Conservation (phyloP, 2,329 filamentous ascomycete species). For the Stachybotrys echinatus region DNA sequence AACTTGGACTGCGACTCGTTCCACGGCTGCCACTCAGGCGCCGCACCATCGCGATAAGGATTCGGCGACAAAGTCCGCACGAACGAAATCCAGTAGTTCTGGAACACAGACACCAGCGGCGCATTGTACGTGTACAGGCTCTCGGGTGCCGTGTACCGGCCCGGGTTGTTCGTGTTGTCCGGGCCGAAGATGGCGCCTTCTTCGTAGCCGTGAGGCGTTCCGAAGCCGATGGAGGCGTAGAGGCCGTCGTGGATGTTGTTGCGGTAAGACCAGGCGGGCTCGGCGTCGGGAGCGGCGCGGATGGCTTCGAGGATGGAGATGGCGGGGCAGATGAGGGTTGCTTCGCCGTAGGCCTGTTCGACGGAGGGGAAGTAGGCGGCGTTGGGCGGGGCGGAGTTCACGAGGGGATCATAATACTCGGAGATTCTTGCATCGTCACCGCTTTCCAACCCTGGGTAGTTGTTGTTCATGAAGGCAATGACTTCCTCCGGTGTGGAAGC, state of each 20-base stretch:
- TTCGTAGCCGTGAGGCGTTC: constrained; percentile 38
- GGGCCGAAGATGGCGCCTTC: constrained; percentile 38
- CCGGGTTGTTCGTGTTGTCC: constrained; percentile 8
- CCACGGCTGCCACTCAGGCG: constrained; percentile 32
- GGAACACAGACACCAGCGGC: constrained; percentile 32
- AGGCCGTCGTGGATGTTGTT: constrained; percentile 35
- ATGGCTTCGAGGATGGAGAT: constrained; percentile 14
- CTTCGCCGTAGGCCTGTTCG: constrained; percentile 30
- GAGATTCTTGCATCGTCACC: constrained; percentile 23
- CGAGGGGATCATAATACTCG: constrained; percentile 24
- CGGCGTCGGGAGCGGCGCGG: constrained; percentile 1
- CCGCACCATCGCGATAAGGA: constrained; percentile 14
- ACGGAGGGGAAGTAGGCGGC: constrained; percentile 31
- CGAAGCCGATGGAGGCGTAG: constrained; percentile 26
- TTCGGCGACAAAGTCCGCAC: constrained; percentile 34
- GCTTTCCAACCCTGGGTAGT: constrained; percentile 31
- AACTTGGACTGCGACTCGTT: constrained; percentile 19
- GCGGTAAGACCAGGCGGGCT: constrained; percentile 33
- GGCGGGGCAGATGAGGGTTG: constrained; percentile 32
- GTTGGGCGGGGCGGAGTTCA: constrained; percentile 23
- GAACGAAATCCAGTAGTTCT: constrained; percentile 40
- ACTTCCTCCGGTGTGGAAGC: constrained; percentile 23
- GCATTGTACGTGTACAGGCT: constrained; percentile 35
- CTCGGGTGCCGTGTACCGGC: constrained; percentile 9
- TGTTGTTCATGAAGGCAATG: constrained; percentile 30